These are phyloP conservation scores for Halophytophthora polymorphica DNA, from an alignment of 352 stramenopile genomes.

Conservation along the genomic window DNA sequence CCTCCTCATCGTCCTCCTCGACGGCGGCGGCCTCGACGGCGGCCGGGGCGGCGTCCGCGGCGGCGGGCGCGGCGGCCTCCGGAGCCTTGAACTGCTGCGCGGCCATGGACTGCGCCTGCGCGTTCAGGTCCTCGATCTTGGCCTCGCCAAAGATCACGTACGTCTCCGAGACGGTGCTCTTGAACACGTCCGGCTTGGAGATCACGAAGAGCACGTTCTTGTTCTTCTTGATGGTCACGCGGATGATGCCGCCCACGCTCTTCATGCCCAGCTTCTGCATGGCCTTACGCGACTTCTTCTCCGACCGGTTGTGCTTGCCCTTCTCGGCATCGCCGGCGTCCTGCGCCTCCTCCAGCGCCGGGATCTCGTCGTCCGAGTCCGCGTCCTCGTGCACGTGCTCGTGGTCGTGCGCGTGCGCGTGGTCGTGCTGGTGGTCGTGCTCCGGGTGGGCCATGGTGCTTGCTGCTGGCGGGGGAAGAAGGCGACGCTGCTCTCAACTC, in stretches of 20 bases:
- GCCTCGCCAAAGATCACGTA: constrained; percentile 99
- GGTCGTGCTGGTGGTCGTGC: constrained; percentile 43
- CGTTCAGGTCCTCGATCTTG: constrained; percentile 97
- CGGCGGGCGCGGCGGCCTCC: constrained; percentile 69
- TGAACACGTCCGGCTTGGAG: constrained; percentile 97
- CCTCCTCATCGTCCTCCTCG: constrained; percentile 86
- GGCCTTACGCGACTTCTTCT: constrained; percentile 99
- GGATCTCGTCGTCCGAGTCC: constrained; percentile 83
- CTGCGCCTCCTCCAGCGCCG: constrained; percentile 68
- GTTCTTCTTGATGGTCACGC: constrained; percentile 98
- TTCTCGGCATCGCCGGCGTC: constrained; percentile 64
- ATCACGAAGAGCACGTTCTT: constrained; percentile 98
- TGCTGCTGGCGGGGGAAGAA: constrained; percentile 3
- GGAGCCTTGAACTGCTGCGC: constrained; percentile 92
- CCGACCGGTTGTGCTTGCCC: constrained; percentile 93
- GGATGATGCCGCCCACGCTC: constrained; percentile 93
- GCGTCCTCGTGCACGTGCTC: constrained; percentile 63
- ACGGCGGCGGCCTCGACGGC: constrained; percentile 32
- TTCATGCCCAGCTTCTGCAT: constrained; percentile 99
- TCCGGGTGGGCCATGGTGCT: constrained; percentile 43
- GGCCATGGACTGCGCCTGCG: constrained; percentile 81
- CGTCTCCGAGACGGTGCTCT: constrained; percentile 92
- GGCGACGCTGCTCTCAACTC: background rate
- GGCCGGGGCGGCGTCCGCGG: constrained; percentile 28
- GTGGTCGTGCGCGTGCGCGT: constrained; percentile 39